A percentile compares a stretch with the other conserved stretches of the same genome.
phyloP scores from a whole-genome alignment of 306 rosid genomes.

The Ochetophila trinervis region DNA sequence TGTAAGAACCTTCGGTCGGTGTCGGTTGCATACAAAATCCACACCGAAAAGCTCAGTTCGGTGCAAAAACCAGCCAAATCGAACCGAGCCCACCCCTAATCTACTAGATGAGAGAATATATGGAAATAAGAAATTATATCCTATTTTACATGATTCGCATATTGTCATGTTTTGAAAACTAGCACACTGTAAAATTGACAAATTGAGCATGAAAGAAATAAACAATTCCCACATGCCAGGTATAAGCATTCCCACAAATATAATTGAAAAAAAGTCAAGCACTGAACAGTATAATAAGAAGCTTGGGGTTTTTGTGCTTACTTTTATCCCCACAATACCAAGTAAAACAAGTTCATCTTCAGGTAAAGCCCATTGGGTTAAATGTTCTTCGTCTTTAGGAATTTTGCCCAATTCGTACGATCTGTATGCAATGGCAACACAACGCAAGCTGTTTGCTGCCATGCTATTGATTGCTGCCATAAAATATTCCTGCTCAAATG shows the following conservation, averaged over 20 bases:
- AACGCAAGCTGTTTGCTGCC: conserved; percentile 92
- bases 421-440: conserved; percentile 92
- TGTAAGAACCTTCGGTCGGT: too few relatives aligned
- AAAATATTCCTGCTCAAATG: conserved; percentile 51
- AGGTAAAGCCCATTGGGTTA: conserved; percentile 78
- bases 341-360: conserved; percentile 81
- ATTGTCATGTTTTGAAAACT: too few relatives aligned
- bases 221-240: neutral
- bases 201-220: neutral
- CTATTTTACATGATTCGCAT: too few relatives aligned
- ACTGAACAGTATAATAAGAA: conserved; percentile 19
- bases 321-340: conserved; percentile 94
- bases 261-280: conserved; percentile 13
- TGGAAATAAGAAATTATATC: too few relatives aligned
- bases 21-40: too few relatives aligned
- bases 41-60: too few relatives aligned
- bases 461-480: conserved; percentile 63
- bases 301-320: conserved; percentile 29
- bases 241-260: neutral
- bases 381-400: conserved; percentile 62
- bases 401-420: conserved; percentile 55
- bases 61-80: too few relatives aligned
- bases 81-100: too few relatives aligned
- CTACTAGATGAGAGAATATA: too few relatives aligned
- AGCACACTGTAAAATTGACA: neutral